Conservation (phyloP, 495 filamentous ascomycete species). For the Lasiosphaeria hispida region DNA sequence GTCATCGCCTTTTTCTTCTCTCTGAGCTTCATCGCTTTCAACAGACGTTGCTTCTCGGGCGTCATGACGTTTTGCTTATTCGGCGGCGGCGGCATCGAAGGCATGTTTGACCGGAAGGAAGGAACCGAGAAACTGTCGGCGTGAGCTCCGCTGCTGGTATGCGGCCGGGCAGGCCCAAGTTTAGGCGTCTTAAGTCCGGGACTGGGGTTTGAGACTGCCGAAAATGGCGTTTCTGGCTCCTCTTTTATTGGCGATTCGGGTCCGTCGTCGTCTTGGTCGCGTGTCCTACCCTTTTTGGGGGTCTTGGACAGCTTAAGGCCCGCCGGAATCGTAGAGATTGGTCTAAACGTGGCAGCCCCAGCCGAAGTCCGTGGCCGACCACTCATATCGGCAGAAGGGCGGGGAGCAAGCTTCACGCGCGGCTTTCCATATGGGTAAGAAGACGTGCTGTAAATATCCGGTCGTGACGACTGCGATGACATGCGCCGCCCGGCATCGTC, state of each 20-base stretch:
- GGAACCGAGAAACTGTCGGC: constrained; percentile 53
- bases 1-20: constrained; percentile 67
- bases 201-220: constrained; percentile 18
- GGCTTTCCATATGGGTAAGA: constrained; percentile 57
- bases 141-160: constrained; percentile 40
- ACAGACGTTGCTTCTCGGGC: constrained; percentile 83
- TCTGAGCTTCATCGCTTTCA: constrained; percentile 89
- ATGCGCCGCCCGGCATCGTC: constrained; percentile 41
- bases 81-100: constrained; percentile 31
- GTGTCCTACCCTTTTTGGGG: constrained; percentile 40
- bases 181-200: constrained; percentile 22
- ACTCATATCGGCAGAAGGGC: constrained; percentile 69
- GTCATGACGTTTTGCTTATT: constrained; percentile 64
- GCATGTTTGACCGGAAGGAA: constrained; percentile 43
- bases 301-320: constrained; percentile 50
- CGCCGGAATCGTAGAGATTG: constrained; percentile 66
- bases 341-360: constrained; percentile 54
- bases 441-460: constrained; percentile 60
- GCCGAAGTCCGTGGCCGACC: constrained; percentile 62
- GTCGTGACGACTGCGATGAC: constrained; percentile 66
- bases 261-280: constrained; percentile 31
- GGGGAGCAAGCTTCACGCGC: constrained; percentile 80
- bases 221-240: constrained; percentile 20
- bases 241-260: constrained; percentile 27
- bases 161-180: constrained; percentile 32